Evolutionary conservation across 495 filamentous ascomycete genomes (phyloP).

Genomic region (Lasiosphaeriaceae sp.): DNA sequence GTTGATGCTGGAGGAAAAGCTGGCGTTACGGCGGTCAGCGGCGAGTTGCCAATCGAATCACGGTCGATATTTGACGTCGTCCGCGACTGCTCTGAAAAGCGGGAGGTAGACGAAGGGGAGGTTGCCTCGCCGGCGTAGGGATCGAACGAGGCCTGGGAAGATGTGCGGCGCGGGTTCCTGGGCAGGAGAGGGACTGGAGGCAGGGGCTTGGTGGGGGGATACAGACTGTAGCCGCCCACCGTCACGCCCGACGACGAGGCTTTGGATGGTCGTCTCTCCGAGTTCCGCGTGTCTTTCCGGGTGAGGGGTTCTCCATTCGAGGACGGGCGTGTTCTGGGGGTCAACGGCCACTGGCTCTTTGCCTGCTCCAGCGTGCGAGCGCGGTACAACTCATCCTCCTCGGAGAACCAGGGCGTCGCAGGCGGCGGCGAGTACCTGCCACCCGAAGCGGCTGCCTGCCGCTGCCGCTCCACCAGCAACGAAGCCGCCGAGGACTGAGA

Average conservation of each 20-base stretch:
- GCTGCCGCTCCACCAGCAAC: neutral
- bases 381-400: neutral
- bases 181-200: constrained; percentile 18
- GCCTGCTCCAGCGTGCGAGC: neutral
- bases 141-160: constrained; percentile 18
- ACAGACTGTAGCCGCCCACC: constrained; percentile 22
- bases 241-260: constrained; percentile 3
- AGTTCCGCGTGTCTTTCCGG: constrained; percentile 18
- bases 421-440: neutral
- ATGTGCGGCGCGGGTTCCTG: constrained; percentile 14
- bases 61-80: constrained; percentile 8
- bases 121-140: neutral
- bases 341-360: neutral
- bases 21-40: neutral
- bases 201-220: constrained; percentile 24
- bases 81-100: constrained; percentile 15
- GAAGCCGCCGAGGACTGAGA: neutral
- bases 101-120: constrained; percentile 19
- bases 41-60: constrained; percentile 1
- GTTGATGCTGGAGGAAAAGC: neutral
- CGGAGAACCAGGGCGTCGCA: neutral
- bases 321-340: neutral
- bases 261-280: constrained; percentile 22
- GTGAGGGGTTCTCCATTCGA: neutral
- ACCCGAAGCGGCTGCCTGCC: neutral